Percentiles rank a stretch among this genome's conserved stretches.
phyloP scores from a whole-genome alignment of 2,329 filamentous ascomycete species.

The Knoxdaviesia capensis region DNA sequence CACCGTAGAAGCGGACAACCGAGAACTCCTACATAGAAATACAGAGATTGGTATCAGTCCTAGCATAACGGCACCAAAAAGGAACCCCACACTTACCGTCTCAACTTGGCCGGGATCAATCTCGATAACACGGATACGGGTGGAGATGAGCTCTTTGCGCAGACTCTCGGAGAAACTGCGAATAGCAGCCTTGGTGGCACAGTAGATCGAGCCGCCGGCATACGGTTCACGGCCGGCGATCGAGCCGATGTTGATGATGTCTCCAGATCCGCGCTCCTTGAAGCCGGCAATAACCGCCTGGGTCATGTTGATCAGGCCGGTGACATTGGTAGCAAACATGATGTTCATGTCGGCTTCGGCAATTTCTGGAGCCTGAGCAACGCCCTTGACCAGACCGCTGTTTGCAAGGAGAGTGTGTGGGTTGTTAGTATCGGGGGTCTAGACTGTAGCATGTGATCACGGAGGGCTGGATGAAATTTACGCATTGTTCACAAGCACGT shows the following conservation, averaged over 20 bases:
- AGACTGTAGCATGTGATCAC: background rate
- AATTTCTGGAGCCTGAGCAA: constrained; percentile 73
- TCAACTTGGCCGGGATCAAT: constrained; percentile 87
- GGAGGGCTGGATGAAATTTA: constrained; percentile 21
- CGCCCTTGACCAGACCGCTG: constrained; percentile 74
- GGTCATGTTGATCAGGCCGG: constrained; percentile 88
- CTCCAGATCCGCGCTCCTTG: constrained; percentile 60
- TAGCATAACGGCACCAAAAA: background rate
- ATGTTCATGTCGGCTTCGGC: constrained; percentile 58
- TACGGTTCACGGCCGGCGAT: constrained; percentile 85
- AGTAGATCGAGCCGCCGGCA: constrained; percentile 75
- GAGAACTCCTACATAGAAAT: constrained; percentile 49
- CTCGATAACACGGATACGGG: constrained; percentile 65
- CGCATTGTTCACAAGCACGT: constrained; percentile 94
- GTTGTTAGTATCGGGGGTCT: constrained; percentile 5
- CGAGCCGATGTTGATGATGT: constrained; percentile 88
- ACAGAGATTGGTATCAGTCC: background rate
- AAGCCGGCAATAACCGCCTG: constrained; percentile 75
- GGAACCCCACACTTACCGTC: constrained; percentile 33
- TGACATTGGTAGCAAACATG: constrained; percentile 91
- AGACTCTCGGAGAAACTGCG: constrained; percentile 67
- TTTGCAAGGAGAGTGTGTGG: background rate
- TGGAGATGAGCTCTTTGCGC: constrained; percentile 64
- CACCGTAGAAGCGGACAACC: constrained; percentile 70
- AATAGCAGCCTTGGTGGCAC: constrained; percentile 78